A percentile compares a stretch with the other conserved stretches of the same genome.
Evolutionary conservation across 2,329 filamentous ascomycete species (phyloP).

Genomic region (Ustilaginoidea virens): DNA sequence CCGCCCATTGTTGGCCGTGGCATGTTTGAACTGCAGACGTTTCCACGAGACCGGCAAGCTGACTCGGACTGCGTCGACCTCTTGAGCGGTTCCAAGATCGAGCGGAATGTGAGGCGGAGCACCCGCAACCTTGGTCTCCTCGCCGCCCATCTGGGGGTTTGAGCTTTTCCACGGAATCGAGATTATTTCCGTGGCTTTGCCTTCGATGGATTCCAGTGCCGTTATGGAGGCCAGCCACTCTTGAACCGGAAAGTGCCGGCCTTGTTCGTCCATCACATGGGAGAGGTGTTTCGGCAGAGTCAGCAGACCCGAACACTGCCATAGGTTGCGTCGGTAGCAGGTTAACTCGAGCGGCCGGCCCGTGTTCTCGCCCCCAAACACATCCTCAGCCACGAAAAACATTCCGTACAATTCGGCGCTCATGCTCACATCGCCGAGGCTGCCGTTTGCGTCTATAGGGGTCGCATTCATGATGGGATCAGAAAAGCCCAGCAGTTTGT

Average conservation of each 20-base stretch:
- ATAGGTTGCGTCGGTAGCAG: slow-evolving; percentile 87
- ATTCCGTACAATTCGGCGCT: slow-evolving; percentile 70
- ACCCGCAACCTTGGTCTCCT: slow-evolving; percentile 32
- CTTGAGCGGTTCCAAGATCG: slow-evolving; percentile 43
- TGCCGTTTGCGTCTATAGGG: slow-evolving; percentile 49
- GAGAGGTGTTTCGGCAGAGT: slow-evolving; percentile 59
- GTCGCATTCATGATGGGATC: slow-evolving; percentile 43
- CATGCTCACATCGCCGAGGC: slow-evolving; percentile 49
- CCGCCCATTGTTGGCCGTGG: slow-evolving; percentile 88
- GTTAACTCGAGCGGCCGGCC: slow-evolving; percentile 65
- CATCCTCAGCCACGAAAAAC: slow-evolving; percentile 77
- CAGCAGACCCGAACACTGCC: slow-evolving; percentile 83
- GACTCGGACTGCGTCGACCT: slow-evolving; percentile 63
- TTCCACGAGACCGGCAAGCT: slow-evolving; percentile 86
- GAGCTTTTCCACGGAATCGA: slow-evolving; percentile 90
- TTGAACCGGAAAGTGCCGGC: slow-evolving; percentile 60
- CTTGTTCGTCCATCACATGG: slow-evolving; percentile 57
- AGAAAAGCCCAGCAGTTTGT: slow-evolving; percentile 63
- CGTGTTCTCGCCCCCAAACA: slow-evolving; percentile 45
- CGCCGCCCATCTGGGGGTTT: slow-evolving; percentile 33
- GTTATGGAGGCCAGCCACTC: slow-evolving; percentile 71
- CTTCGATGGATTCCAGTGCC: slow-evolving; percentile 82
- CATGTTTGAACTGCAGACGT: slow-evolving; percentile 85
- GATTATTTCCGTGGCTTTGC: slow-evolving; percentile 84
- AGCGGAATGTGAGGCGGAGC: slow-evolving; percentile 39